Evolutionary conservation across 2,329 filamentous ascomycete genomes (phyloP), one percentile per base, ranked within the genome.

Genomic region (Colletotrichum sp.): DNA sequence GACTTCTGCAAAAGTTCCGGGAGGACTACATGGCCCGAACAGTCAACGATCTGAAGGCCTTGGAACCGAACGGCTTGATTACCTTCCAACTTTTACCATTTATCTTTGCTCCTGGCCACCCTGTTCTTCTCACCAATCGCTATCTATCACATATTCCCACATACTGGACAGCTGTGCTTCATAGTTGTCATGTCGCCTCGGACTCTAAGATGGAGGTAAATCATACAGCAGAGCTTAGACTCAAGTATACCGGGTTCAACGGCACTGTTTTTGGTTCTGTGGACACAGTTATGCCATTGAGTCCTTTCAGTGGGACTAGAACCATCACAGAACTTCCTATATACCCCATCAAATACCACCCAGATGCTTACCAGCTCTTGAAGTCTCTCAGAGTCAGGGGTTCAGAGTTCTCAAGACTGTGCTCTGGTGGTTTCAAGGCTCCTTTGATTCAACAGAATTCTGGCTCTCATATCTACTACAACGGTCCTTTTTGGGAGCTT

Each of bases 11-110:
- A 12, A 52, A 13, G 44, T 52, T 52, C 2, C 44, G 6, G 0
- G n/a, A 52, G 3, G 44, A 52, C 13, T 52, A 52, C n/a, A 52
- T 52, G 44, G n/a, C 44, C 2, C 1, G 44, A 3, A 52, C 44
- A 0, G 2, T 52, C 44, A 13, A 1, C 2, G 44, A 52, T 8
- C 0, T 52, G 1, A 6, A 52, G 0, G n/a, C 44, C 6, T 4
- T 52, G 44, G 44, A 52, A 6, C n/a, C 44, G 0, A 52, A 0
- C 8, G 44, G 44, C 2, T 52, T 52, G 44, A 52, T 52, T 5
- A 52, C 44, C 8, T 52, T 22, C n/a, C 11, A 52, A 6, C 44
- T 52, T 13, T 5, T 52, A 0, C 4, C n/a, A 2, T 52, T 52
- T 2, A 52, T 52, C 44, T 52, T 52, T 52, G 44, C 44, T 5